Evolutionary conservation across 2,329 filamentous ascomycete species (phyloP).

Genomic region (Verticillium tricorpus): DNA sequence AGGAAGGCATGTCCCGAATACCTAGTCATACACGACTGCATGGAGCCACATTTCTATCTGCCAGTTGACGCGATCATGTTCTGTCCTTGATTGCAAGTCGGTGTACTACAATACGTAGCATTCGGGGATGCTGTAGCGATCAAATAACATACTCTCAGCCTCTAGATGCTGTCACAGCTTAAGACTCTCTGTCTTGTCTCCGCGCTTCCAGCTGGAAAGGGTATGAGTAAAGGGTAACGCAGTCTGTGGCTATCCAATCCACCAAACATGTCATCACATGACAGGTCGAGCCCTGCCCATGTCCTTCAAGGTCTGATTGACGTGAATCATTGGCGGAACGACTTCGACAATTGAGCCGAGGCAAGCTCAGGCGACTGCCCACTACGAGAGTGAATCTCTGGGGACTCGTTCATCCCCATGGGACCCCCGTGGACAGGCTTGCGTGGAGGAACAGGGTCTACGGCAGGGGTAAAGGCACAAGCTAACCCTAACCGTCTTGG

Average conservation of each 20-base stretch:
- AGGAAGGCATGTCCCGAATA: neutral
- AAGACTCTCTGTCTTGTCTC: no score
- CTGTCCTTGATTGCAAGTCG: no score
- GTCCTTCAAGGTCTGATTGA: no score
- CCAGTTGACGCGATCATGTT: neutral
- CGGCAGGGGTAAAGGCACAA: neutral
- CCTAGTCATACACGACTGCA: neutral
- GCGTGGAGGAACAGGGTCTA: neutral
- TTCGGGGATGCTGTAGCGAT: no score
- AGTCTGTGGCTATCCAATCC: no score
- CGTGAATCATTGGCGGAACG: neutral
- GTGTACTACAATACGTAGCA: neutral
- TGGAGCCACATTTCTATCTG: neutral
- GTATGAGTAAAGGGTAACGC: no score
- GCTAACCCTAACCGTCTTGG: neutral
- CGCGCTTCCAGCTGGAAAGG: no score
- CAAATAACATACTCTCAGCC: no score
- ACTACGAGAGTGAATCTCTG: neutral
- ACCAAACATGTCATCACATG: no score
- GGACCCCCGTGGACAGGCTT: neutral
- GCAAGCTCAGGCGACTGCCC: neutral
- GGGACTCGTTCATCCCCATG: neutral
- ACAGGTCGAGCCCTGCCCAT: neutral
- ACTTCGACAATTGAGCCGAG: neutral
- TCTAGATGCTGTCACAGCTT: no score